Conservation (phyloP, 225 moss, liverwort and hornwort species). For the Asterella californica region DNA sequence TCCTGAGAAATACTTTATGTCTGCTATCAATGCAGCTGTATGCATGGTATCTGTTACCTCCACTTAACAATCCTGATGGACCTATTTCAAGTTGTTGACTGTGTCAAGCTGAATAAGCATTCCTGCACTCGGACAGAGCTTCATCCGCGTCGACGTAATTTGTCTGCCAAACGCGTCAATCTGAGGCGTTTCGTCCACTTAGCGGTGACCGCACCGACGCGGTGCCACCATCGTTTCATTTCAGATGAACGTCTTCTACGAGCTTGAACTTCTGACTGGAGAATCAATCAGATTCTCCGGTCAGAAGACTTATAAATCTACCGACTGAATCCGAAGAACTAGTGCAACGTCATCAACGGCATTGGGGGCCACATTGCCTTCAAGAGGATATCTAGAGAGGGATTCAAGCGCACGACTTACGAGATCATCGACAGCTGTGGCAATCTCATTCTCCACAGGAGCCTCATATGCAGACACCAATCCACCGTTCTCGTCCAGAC, state of each 20-base stretch:
- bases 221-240: slow-evolving; percentile 5
- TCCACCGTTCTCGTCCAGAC: not conserved
- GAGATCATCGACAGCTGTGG: slow-evolving; percentile 15
- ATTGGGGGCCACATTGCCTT: slow-evolving; percentile 1
- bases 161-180: not conserved
- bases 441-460: slow-evolving; percentile 10
- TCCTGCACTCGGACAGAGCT: not conserved
- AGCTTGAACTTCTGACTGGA: slow-evolving; percentile 2
- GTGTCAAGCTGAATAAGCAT: not conserved
- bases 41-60: not conserved
- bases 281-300: slow-evolving; percentile 8
- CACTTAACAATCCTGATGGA: not conserved
- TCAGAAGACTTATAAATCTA: slow-evolving; percentile 9
- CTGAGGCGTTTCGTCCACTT: slow-evolving; percentile 9
- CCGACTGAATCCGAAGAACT: not conserved
- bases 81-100: not conserved
- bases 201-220: not conserved
- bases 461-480: not conserved
- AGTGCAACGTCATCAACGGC: slow-evolving; percentile 7
- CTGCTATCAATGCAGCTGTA: not conserved
- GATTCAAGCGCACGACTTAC: slow-evolving; percentile 19
- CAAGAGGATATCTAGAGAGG: slow-evolving; percentile 7
- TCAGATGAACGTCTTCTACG: not conserved
- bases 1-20: not conserved
- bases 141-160: not conserved